Evolutionary conservation across 371 early-diverging fungal species (phyloP).

Genomic region (Mortierella sp.): DNA sequence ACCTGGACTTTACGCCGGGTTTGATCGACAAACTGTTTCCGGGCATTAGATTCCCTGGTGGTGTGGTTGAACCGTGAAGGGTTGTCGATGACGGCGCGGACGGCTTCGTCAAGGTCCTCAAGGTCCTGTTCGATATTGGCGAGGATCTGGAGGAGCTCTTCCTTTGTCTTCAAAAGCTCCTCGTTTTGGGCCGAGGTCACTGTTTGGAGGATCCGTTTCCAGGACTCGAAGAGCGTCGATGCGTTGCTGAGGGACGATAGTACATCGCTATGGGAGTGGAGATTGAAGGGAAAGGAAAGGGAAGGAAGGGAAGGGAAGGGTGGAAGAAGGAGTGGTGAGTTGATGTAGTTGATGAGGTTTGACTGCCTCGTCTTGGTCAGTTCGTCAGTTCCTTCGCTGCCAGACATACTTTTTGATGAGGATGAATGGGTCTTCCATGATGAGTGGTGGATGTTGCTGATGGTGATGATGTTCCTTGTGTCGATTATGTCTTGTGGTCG

Average conservation of each 20-base stretch:
- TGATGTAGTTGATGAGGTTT: background rate
- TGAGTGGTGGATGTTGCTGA: background rate
- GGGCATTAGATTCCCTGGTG: constrained; percentile 59
- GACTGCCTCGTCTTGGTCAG: background rate
- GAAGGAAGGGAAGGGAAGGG: too few relatives aligned
- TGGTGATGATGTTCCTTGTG: background rate
- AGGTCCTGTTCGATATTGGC: constrained; percentile 69
- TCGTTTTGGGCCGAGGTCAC: constrained; percentile 74
- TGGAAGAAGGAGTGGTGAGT: background rate
- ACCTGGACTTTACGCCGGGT: constrained; percentile 62
- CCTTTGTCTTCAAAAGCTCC: constrained; percentile 72
- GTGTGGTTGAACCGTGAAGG: constrained; percentile 68
- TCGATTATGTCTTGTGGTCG: background rate
- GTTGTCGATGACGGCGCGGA: constrained; percentile 64
- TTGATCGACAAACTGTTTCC: constrained; percentile 63
- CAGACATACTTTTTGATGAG: constrained; percentile 53
- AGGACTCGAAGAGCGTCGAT: constrained; percentile 65
- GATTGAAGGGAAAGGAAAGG: background rate
- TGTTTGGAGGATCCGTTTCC: constrained; percentile 74
- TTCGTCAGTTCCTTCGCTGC: background rate
- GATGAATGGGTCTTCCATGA: constrained; percentile 58
- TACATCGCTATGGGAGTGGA: constrained; percentile 61
- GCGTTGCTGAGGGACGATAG: constrained; percentile 65
- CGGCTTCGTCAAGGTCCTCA: constrained; percentile 70
- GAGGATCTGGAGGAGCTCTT: constrained; percentile 64